Base-by-base conservation (phyloP, 257 asterid species). In the Gentiana straminea region DNA sequence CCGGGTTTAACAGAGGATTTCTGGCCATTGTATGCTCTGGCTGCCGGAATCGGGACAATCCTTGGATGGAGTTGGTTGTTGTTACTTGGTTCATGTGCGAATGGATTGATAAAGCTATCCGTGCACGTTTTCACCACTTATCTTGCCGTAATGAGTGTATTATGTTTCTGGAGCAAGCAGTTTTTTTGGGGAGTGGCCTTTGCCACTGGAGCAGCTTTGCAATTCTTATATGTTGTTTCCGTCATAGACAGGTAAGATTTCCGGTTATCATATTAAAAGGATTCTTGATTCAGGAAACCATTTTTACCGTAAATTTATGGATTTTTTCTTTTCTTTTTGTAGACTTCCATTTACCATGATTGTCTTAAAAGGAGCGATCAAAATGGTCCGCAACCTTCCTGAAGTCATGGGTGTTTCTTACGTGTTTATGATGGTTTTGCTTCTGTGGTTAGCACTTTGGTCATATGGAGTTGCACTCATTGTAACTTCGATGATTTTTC, bases 341-440 rank as follows among this genome's bases (percentile, higher is more conserved):
- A 91, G 98, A 78, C 95, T 91, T 70, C 98, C 97, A 59, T 91
- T 87, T 71, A 87, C 98, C 69, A 88, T 91, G 94, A 81, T 91
- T 77, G 95, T 91, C 60, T 78, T 91, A 60, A 94, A 77, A 75
- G 81, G 87, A 63, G 89, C 95, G 35, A 90, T 91, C 64, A 80
- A 76, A 67, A 75, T 91, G 95, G 95, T 91, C n/a, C 74, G 90
- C 81, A 76, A 65, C 65, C 82, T 91, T 70, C 95, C 97, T 6
- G 93, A 87, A 78, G 86, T 83, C 70, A 63, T 79, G 67, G 73
- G 86, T 70, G 80, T 81, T 61, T 77, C 98, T 48, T 73, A 85
- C 66, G 77, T 76, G 8, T 84, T 77, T 65, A 88, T 85, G 93
- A 64, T 87, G 35, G 79, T 85, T 72, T 81, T 91, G 94, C 83